Evolutionary conservation across 2,329 filamentous ascomycete genomes (phyloP).

Genomic region (Venturia carpophila): DNA sequence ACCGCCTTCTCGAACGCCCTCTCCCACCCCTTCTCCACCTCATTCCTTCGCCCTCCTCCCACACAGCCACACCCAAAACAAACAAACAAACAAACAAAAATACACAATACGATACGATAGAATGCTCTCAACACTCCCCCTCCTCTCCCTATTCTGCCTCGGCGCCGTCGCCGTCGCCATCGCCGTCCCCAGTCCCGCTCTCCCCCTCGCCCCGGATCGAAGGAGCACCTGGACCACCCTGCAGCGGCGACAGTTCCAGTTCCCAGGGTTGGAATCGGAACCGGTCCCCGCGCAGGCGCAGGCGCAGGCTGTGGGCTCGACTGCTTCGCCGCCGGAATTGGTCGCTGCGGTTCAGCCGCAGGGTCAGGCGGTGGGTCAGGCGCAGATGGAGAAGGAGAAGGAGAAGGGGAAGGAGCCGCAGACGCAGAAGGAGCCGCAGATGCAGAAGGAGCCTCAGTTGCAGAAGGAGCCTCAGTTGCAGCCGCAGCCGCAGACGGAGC

Average conservation of each 20-base stretch:
- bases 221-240: too few species aligned
- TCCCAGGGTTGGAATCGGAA: not conserved
- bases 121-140: not conserved
- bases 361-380: not conserved
- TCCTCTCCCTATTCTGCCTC: not conserved
- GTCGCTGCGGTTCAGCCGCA: not conserved
- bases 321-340: not conserved
- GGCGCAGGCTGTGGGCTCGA: not conserved
- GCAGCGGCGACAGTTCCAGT: too few species aligned
- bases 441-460: too few species aligned
- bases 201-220: not conserved
- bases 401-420: not conserved
- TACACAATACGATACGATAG: not conserved
- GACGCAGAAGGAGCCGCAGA: not conserved
- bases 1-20: too few species aligned
- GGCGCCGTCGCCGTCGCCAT: not conserved
- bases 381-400: too few species aligned
- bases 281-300: too few species aligned
- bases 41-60: too few species aligned
- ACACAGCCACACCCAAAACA: too few species aligned
- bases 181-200: not conserved
- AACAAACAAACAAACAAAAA: too few species aligned
- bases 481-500: too few species aligned
- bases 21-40: too few species aligned
- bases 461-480: too few species aligned